Base-by-base conservation (phyloP, 2,329 filamentous ascomycete genomes). In the Colletotrichum higginsianum region DNA sequence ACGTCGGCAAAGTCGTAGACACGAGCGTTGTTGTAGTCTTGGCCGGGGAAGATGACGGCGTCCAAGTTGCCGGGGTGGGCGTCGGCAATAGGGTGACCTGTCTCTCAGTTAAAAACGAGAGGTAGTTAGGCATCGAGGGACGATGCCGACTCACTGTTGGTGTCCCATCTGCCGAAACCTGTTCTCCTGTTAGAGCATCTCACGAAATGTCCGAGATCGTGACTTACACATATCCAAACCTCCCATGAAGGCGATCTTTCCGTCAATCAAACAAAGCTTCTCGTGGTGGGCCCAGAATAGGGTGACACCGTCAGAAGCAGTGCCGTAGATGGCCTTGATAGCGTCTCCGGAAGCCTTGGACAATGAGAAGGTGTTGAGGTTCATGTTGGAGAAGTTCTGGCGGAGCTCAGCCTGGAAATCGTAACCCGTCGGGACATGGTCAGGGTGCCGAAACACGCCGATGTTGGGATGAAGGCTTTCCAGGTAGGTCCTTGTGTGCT, bases 281-380 rank as follows among this genome's bases (percentile, higher is more conserved):
- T 98, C 95, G 76, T 98, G 95, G 77, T 98, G 95, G 3, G 94
- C 94, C 95, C 95, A 98, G 82, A 94, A 98, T 1, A 98, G 84
- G 13, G 97, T 92, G 1, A 95, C 90, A 75, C 93, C 94, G 42
- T 95, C 93, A 44, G 90, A 90, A 3, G 72, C 72, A 61, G 93
- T 92, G 65, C 95, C 95, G 78, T 97, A 98, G 1, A 98, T 82
- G 0, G 91, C 90, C 79, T 94, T 93, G 60, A 97, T 79, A 1
- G 92, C 89, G 77, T 96, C 93, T 30, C 87, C 86, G 0, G 93
- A 93, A 53, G 95, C 85, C 76, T 91, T 92, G 21, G 90, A 87
- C 0, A 91, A 80, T 58, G 86, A 79, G 87, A 89, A 77, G 79
- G 87, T 84, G 58, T 83, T 85, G 71, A 88, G 75, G 15, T 79